Base-by-base conservation (phyloP, 2,329 filamentous ascomycete species). In the Ophiostoma tasmaniense region DNA sequence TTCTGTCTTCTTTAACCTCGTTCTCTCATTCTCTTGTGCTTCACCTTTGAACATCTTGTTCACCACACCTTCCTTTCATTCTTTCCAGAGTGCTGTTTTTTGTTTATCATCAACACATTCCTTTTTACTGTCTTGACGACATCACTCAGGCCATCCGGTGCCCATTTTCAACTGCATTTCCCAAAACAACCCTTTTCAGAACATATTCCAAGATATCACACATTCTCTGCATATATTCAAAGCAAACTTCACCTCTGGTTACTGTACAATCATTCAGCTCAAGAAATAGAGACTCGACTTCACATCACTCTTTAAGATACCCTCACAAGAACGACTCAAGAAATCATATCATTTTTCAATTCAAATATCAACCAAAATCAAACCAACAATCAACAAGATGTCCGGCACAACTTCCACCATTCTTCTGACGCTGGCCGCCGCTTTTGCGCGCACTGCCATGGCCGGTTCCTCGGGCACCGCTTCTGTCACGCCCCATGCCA, bases 401-500 rank as follows among this genome's bases (percentile, higher is more conserved):
- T 67, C 66, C 62, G 35, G 62, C 55, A 66, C 45, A 65, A 62
- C 50, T 55, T 55, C 61, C 62, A 69, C 45, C 64, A 61, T 64
- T 25, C 25, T 66, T 39, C 55, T 67, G 25, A 45, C 37, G 59
- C 64, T 70, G 30, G 70, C 69, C 37, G 69, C 71, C 70, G 73
- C 50, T 28, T 14, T 67, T 70, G 73, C 72, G 50, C 71, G 71
- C 33, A 73, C 73, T 25, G 64, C 64, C 64, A 22, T 52, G 37
- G 64, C 45, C 7, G 37, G 37, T 7, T 50, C 25, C 45, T 30
- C 37, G 2, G 50, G 42, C 30, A 35, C 39, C 50, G 75, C 79
- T 65, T 78, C 75, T 73, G 77, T 81, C 70, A 87, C 85, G 5
- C 85, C 85, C 39, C 85, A 88, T 75, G 83, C 82, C 71, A 77